Evolutionary conservation across 148 eudicot genomes (phyloP).

Genomic region (Vaccinium corymbosum): DNA sequence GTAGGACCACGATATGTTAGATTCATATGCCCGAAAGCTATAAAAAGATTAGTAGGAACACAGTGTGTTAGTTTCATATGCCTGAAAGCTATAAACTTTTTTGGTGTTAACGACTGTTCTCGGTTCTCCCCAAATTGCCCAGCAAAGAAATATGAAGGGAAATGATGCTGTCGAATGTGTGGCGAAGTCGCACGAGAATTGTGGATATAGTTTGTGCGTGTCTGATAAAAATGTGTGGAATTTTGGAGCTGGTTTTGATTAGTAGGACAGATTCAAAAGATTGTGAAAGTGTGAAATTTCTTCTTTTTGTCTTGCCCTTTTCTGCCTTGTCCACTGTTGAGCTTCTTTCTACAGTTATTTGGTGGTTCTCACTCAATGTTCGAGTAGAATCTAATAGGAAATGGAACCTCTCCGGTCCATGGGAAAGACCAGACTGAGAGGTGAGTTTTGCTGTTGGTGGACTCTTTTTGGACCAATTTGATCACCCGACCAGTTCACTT

Average conservation of each 20-base stretch:
- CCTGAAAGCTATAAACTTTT: background rate
- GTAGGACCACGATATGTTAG: too few relatives aligned
- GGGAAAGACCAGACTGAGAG: too few relatives aligned
- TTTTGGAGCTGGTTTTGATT: background rate
- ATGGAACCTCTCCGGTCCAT: too few relatives aligned
- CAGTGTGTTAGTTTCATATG: background rate
- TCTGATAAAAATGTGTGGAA: background rate
- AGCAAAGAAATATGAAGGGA: background rate
- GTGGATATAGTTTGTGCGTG: constrained; percentile 14
- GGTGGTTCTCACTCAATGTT: too few relatives aligned
- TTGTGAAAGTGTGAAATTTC: background rate
- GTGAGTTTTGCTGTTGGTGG: too few relatives aligned
- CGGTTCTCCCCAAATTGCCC: background rate
- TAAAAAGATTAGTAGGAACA: background rate
- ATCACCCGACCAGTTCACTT: too few relatives aligned
- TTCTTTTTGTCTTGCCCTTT: background rate
- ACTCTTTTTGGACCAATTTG: too few relatives aligned
- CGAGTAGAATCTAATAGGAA: too few relatives aligned
- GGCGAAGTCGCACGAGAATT: background rate
- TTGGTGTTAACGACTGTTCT: background rate
- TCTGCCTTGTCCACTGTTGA: background rate
- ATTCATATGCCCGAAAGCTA: background rate
- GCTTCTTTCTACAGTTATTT: background rate
- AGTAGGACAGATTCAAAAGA: background rate
- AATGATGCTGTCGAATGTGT: background rate